Evolutionary conservation across 2,329 filamentous ascomycete species (phyloP), one percentile per base, ranked within the genome.

Genomic region (Teratosphaeria zuluensis): DNA sequence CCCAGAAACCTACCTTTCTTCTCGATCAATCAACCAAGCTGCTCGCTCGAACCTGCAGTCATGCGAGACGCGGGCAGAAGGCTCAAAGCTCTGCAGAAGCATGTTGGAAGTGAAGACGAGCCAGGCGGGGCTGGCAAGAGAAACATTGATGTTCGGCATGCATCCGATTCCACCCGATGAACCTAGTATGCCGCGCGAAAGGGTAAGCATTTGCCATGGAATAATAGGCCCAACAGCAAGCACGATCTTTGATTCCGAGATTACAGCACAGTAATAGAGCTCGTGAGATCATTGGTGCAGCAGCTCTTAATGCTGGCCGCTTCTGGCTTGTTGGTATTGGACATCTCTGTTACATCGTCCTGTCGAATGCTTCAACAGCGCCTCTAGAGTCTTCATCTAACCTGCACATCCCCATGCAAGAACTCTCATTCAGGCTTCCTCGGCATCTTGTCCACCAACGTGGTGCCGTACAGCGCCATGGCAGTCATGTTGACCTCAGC

Each of bases 391-490:
- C 35, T 42, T 42, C 12, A 42, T 11, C 35, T 16, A 16, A 16
- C 35, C 35, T 16, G 4, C 12, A 12, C 42, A 6, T 16, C 38
- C 6, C 42, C 21, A 2, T 21, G 16, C 9, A 48, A 48, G 19
- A 8, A 19, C n/a, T 53, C 30, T 55, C 21, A 61, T 56, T 63
- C 59, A 51, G 60, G 58, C 62, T 64, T 70, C 55, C 69, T 62
- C 35, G 70, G 61, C 72, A 75, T 72, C 62, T 73, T 73, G 59
- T 72, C 70, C 7, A 75, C 76, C 7, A 77, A 72, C 59, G 80
- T 69, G 6, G 79, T 81, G 30, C 78, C 78, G 73, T 76, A 82
- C 62, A 75, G 68, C 11, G 72, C 70, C 79, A 81, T 79, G 16
- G 78, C 78, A 64, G 75, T 73, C 59, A 76, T 61, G 63, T 78